Percentiles rank a stretch among this genome's conserved stretches.
Conservation (phyloP, 768 basidiomycete species). For the Scleroderma bovista region DNA sequence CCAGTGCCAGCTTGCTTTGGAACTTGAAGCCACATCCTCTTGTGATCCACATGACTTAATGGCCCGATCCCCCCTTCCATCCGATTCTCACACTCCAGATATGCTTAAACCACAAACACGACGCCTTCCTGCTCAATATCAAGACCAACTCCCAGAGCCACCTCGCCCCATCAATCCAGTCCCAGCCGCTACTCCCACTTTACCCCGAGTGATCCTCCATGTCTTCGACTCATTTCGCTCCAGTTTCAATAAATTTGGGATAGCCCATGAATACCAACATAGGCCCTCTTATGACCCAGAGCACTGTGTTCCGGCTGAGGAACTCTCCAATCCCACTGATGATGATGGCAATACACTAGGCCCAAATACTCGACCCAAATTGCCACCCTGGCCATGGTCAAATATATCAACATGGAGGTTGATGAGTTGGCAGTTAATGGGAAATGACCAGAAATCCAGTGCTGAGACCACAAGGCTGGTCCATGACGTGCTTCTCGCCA, state of each 20-base stretch:
- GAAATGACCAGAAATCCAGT: neutral
- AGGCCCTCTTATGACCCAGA: conserved; percentile 4
- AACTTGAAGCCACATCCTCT: neutral
- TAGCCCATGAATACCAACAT: conserved; percentile 10
- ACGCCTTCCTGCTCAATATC: too few relatives aligned
- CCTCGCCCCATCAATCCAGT: too few relatives aligned
- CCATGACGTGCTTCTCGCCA: neutral
- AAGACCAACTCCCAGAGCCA: too few relatives aligned
- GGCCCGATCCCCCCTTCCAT: neutral
- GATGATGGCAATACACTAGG: too few relatives aligned
- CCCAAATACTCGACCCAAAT: too few relatives aligned
- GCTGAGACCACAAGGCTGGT: neutral
- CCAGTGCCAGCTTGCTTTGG: neutral
- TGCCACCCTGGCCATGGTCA: conserved; percentile 1
- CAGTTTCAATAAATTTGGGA: conserved; percentile 11
- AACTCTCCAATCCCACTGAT: neutral
- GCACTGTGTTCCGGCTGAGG: neutral
- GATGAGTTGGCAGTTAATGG: neutral
- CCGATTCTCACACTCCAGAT: neutral
- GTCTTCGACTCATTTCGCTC: conserved; percentile 11
- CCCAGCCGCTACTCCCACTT: neutral
- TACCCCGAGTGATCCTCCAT: conserved; percentile 5
- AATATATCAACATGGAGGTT: conserved; percentile 2
- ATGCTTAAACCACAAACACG: too few relatives aligned
- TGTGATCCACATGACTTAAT: neutral